Evolutionary conservation across 2,329 filamentous ascomycete species (phyloP), one percentile per base, ranked within the genome.

Genomic region (Neoscytalidium dimidiatum): DNA sequence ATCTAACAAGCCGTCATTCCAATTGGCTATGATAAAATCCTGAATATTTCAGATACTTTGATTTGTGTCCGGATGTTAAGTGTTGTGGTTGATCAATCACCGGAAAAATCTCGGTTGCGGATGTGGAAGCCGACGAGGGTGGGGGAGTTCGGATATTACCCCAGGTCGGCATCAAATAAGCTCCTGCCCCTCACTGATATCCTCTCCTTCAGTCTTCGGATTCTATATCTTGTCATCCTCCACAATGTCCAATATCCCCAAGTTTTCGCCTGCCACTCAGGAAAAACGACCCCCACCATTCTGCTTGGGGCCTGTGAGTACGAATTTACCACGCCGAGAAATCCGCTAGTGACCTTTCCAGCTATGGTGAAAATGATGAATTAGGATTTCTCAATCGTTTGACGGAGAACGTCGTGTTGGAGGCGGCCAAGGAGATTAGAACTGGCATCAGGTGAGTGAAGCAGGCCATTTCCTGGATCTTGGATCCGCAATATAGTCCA

Each of bases 301-400:
- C 79, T 53, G 78, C 78, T 7, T 79, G 77, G 76, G 76, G 75
- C 57, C 53, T 69, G 66, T 69, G 61, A 65, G 69, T 57, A n/a
- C 38, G 41, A 44, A 11, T 14, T 23, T 31, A 41, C 13, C 33
- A 11, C n/a, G 33, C 13, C 13, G 28, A 21, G 33, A 11, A 7
- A 38, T 6, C 23, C 3, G 11, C 6, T 43, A 26, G 26, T 66
- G 29, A 64, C 21, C 7, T 11, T 5, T 43, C 78, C 5, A 78
- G 86, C 4, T 88, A 86, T 71, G 86, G 86, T 56, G 75, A 80
- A 56, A 71, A 82, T 62, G 87, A 88, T 71, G 78, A 87, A 73
- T 78, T 90, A 2, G 88, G 87, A 9, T 85, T 84, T 26, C 73
- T 90, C 21, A 89, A 90, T 72, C 81, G 86, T 29, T 79, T 89